These are phyloP conservation scores for Pleurotus tuber-regium DNA, from an alignment of 768 basidiomycete genomes.

Conservation along the genomic window DNA sequence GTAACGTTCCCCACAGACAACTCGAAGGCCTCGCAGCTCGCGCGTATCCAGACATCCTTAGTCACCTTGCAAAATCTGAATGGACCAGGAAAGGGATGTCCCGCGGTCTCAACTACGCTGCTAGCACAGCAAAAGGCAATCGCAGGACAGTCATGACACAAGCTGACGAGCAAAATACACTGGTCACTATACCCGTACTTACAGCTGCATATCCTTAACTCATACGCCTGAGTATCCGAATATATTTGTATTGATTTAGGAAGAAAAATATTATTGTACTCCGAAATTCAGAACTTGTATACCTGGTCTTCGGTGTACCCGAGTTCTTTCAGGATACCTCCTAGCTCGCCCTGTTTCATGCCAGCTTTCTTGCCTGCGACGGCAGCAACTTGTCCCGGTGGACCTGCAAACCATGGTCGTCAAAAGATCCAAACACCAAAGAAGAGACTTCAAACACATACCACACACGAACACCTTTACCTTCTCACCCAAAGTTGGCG, in stretches of 20 bases:
- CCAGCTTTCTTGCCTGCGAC: constrained; percentile 89
- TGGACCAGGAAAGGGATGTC: constrained; percentile 68
- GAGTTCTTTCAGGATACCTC: constrained; percentile 81
- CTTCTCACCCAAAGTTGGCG: constrained; percentile 66
- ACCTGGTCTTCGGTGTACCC: constrained; percentile 90
- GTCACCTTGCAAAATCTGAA: constrained; percentile 74
- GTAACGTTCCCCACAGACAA: constrained; percentile 64
- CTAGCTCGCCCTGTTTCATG: constrained; percentile 79
- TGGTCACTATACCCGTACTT: too few relatives aligned
- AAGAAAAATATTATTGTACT: not conserved
- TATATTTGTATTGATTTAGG: too few relatives aligned
- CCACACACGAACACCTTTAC: constrained; percentile 83
- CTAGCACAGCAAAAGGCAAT: constrained; percentile 36
- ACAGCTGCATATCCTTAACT: too few relatives aligned
- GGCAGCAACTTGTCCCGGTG: constrained; percentile 86
- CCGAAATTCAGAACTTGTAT: constrained; percentile 8
- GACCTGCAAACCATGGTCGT: constrained; percentile 40
- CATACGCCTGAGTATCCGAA: too few relatives aligned
- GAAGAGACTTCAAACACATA: not conserved
- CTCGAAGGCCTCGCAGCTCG: constrained; percentile 46
- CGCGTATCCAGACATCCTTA: constrained; percentile 56
- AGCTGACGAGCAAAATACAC: too few relatives aligned
- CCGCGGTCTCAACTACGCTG: constrained; percentile 63
- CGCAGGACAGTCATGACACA: too few relatives aligned
- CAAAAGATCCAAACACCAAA: constrained; percentile 3